A percentile compares a stretch with the other conserved stretches of the same genome.
phyloP scores from a whole-genome alignment of 352 stramenopile genomes.

The Phytophthora europaea region DNA sequence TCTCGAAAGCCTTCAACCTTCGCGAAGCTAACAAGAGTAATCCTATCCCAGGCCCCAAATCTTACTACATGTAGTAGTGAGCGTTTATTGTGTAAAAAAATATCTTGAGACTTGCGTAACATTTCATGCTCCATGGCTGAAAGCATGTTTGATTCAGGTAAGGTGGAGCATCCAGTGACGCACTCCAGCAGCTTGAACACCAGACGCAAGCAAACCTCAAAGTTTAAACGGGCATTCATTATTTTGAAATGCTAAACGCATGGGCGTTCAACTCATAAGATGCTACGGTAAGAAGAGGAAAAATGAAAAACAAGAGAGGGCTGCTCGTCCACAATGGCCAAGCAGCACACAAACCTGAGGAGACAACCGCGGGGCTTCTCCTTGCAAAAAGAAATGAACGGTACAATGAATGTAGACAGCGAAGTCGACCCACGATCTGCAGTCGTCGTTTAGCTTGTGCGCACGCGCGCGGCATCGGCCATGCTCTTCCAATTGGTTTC shows the following conservation, averaged over 20 bases:
- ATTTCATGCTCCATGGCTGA: too few species aligned
- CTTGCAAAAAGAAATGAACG: slow-evolving; percentile 22
- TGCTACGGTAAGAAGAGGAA: slow-evolving; percentile 24
- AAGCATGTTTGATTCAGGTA: too few species aligned
- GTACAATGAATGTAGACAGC: not conserved
- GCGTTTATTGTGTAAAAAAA: too few species aligned
- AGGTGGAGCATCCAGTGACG: too few species aligned
- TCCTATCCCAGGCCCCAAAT: too few species aligned
- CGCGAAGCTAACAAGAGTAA: not conserved
- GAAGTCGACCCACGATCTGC: not conserved
- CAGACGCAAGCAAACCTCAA: not conserved
- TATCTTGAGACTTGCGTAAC: too few species aligned
- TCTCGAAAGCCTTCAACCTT: not conserved
- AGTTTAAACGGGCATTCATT: slow-evolving; percentile 31
- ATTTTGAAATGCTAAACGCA: slow-evolving; percentile 40
- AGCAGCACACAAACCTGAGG: slow-evolving; percentile 8
- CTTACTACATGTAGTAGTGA: too few species aligned
- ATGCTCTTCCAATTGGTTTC: slow-evolving; percentile 68
- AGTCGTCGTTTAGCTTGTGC: slow-evolving; percentile 46
- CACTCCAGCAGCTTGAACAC: not conserved
- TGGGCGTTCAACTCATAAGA: slow-evolving; percentile 39
- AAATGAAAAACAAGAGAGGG: slow-evolving; percentile 14
- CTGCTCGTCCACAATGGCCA: not conserved
- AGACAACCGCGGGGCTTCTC: slow-evolving; percentile 7
- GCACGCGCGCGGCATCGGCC: slow-evolving; percentile 61